Base-by-base conservation (phyloP, 1,139 yeast genomes). In the Taphrina communis region DNA sequence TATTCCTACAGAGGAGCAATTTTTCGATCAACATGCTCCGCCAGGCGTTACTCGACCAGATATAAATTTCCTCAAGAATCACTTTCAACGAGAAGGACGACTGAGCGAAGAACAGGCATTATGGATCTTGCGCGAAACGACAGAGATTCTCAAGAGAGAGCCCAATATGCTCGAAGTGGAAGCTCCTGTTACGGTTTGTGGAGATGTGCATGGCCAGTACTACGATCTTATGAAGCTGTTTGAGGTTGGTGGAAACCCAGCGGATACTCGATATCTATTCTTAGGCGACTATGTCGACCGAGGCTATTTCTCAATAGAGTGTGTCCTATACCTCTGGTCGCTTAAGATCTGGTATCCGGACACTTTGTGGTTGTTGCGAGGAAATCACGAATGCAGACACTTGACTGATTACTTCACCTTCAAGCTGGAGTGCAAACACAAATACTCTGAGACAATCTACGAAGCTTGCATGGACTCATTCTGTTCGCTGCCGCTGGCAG, bases 231-330 rank as follows among this genome's bases (percentile, higher is more conserved):
- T 93, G 86, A 93, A 93, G 78, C 80, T 94, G 65, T 91, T 94
- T 77, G 98, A 94, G 77, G 96, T 93, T 36, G 97, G 97, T 50
- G 99, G 98, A 1, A 88, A 88, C 76, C 97, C 98, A 2, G 83
- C 82, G 17, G 80, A 77, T 46, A 72, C 74, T 31, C 62, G 65
- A 7, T 94, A 92, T 77, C 81, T 94, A 70, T 94, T 94, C 75
- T 80, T 94, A 71, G 99, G 99, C 19, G 99, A 94, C 78, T 94
- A 94, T 76, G 99, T 94, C 44, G 99, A 94, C 79, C 83, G 99
- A 73, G 99, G 99, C 3, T 88, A 91, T 53, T 93, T 90, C 76
- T 90, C 97, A 17, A 86, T 92, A 71, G 99, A 94, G 79, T 90
- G 96, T 75, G 83, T 94, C 70, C 78, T 94, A 67, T 89, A 89